Evolutionary conservation across 768 basidiomycete species (phyloP).

Genomic region (Gyrodon lividus): DNA sequence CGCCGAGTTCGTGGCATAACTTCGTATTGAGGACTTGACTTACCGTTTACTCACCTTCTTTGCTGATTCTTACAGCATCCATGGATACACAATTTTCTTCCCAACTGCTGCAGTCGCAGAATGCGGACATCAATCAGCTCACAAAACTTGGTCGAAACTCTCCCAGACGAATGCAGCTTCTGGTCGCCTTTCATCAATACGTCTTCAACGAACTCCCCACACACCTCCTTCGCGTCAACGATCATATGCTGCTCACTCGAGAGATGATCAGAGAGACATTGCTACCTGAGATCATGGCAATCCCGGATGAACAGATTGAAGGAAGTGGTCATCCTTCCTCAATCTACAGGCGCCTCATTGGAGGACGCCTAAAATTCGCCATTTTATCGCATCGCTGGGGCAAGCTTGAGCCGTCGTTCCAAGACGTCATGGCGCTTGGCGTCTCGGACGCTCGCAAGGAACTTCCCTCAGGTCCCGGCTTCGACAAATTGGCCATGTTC

Average conservation of each 20-base stretch:
- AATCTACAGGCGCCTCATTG: slow-evolving; percentile 14
- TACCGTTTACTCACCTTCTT: too few relatives aligned
- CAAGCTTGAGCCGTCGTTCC: slow-evolving; percentile 18
- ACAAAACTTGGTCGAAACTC: too few relatives aligned
- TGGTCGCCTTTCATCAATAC: neutral
- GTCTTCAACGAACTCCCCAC: slow-evolving; percentile 27
- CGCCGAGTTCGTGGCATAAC: too few relatives aligned
- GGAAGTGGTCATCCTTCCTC: too few relatives aligned
- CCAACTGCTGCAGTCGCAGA: too few relatives aligned
- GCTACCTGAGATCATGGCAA: too few relatives aligned
- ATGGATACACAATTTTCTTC: too few relatives aligned
- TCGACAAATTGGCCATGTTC: slow-evolving; percentile 27
- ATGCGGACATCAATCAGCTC: too few relatives aligned
- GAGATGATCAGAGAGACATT: slow-evolving; percentile 19
- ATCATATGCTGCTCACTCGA: slow-evolving; percentile 20
- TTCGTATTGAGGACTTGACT: too few relatives aligned
- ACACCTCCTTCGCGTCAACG: slow-evolving; percentile 20
- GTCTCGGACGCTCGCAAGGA: slow-evolving; percentile 16
- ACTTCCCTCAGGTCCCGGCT: slow-evolving; percentile 21
- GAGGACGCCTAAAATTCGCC: slow-evolving; percentile 22
- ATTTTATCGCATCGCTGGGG: slow-evolving; percentile 29
- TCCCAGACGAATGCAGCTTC: too few relatives aligned
- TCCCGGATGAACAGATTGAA: too few relatives aligned
- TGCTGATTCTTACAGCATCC: too few relatives aligned
- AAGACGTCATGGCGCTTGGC: slow-evolving; percentile 23